Conservation (phyloP, 305 asterid genomes). For the Salvia sclarea region DNA sequence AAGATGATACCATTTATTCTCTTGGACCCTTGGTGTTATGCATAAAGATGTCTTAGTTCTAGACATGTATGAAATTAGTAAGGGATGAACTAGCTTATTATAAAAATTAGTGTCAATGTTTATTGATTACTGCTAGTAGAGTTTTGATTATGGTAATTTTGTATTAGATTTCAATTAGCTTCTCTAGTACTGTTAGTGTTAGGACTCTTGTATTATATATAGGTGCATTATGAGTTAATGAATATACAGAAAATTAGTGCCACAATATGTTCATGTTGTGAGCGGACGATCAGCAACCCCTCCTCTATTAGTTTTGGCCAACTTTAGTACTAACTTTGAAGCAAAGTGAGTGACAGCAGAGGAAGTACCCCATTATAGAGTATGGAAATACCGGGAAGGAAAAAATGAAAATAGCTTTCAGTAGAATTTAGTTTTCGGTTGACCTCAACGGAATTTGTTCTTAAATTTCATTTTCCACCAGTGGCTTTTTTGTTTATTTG, state of each 20-base stretch:
- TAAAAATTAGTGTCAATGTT: neutral
- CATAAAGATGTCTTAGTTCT: neutral
- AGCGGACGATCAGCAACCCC: neutral
- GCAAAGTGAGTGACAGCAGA: neutral
- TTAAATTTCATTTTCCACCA: neutral
- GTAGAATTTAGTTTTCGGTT: neutral
- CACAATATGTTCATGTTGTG: neutral
- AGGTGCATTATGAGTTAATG: neutral
- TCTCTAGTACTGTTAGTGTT: neutral
- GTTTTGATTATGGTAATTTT: neutral
- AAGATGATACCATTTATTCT: neutral
- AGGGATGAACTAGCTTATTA: neutral
- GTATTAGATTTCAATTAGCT: neutral
- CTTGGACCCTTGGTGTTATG: neutral
- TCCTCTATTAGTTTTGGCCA: neutral
- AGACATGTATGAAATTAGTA: neutral
- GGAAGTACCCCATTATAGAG: conserved; percentile 4
- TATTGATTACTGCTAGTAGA: neutral
- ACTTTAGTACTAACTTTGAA: conserved; percentile 20
- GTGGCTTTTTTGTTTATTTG: conserved; percentile 1
- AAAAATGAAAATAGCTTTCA: neutral
- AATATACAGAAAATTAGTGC: neutral
- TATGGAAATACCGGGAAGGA: conserved; percentile 14
- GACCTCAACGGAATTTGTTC: neutral
- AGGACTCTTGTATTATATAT: neutral